These are phyloP conservation scores for Macrotyloma uniflorum DNA, from an alignment of 306 rosid genomes.

Conservation along the genomic window DNA sequence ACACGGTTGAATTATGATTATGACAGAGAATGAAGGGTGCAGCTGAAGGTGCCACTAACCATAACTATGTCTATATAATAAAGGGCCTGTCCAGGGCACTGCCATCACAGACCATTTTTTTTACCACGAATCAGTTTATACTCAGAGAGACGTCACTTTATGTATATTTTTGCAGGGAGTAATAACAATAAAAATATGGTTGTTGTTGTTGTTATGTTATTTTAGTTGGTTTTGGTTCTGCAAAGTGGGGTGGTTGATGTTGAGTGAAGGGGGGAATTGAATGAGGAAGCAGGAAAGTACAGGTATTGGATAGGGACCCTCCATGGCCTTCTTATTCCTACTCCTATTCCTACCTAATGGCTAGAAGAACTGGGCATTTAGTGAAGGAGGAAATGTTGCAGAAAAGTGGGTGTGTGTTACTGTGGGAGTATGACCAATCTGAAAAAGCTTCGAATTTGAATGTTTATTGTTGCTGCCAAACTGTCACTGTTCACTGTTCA, in stretches of 20 bases:
- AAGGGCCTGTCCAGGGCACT: not conserved
- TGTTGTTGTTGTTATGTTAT: not conserved
- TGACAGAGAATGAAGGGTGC: slow-evolving; percentile 6
- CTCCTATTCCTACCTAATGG: not conserved
- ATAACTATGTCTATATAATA: not conserved
- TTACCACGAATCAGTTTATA: not conserved
- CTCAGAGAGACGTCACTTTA: not conserved
- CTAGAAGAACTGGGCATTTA: slow-evolving; percentile 7
- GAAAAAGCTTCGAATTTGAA: slow-evolving; percentile 23
- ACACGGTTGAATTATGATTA: slow-evolving; percentile 9
- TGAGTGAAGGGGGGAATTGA: not conserved
- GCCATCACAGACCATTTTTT: not conserved
- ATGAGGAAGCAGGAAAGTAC: slow-evolving; percentile 6
- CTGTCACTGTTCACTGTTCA: slow-evolving; percentile 31
- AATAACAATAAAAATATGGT: not conserved
- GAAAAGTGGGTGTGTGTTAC: slow-evolving; percentile 14
- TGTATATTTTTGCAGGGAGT: not conserved
- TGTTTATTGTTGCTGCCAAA: slow-evolving; percentile 46
- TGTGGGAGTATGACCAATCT: slow-evolving; percentile 26
- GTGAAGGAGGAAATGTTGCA: slow-evolving; percentile 14
- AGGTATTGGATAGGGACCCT: slow-evolving; percentile 3
- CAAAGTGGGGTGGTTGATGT: slow-evolving; percentile 13
- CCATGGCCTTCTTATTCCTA: not conserved
- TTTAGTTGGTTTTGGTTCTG: not conserved
- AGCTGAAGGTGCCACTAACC: not conserved